A percentile compares a stretch with the other conserved stretches of the same genome.
These are phyloP conservation scores for Dactylellina drechsleri DNA, from an alignment of 2,329 filamentous ascomycete genomes.

Conservation along the genomic window DNA sequence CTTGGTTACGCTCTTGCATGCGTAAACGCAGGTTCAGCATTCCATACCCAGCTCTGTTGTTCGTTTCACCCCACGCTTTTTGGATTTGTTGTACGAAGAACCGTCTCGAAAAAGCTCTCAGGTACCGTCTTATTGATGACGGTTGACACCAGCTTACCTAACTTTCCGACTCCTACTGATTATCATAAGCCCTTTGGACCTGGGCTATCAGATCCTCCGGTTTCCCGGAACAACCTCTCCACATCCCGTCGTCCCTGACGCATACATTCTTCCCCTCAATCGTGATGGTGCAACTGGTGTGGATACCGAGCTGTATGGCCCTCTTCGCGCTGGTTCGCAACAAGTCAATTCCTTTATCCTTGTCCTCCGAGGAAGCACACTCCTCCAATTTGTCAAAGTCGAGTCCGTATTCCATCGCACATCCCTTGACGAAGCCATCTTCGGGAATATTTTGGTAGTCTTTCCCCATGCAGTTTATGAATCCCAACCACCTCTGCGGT, in stretches of 20 bases:
- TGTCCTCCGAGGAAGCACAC: conserved; percentile 81
- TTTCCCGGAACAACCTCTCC: conserved; percentile 65
- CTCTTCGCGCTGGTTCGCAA: conserved; percentile 72
- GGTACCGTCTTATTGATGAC: background rate
- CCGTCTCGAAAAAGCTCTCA: background rate
- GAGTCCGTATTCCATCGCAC: conserved; percentile 88
- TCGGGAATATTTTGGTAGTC: conserved; percentile 82
- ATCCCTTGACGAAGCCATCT: conserved; percentile 81
- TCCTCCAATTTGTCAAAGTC: conserved; percentile 82
- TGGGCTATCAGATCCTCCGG: conserved; percentile 34
- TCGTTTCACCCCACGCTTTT: conserved; percentile 6
- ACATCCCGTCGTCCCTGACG: conserved; percentile 79
- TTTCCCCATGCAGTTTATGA: conserved; percentile 86
- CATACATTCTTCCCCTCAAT: conserved; percentile 84
- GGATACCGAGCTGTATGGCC: conserved; percentile 70
- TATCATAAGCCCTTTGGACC: conserved; percentile 36
- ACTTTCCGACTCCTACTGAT: conserved; percentile 14
- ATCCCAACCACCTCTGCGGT: conserved; percentile 84
- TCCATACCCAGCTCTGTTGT: conserved; percentile 28
- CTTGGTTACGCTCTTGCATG: conserved; percentile 21
- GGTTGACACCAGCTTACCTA: background rate
- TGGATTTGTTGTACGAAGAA: background rate
- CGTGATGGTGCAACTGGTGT: conserved; percentile 80
- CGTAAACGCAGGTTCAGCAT: conserved; percentile 53
- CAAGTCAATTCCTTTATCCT: conserved; percentile 74